Base-by-base conservation (phyloP, 768 basidiomycete genomes). In the Lentinula boryana region DNA sequence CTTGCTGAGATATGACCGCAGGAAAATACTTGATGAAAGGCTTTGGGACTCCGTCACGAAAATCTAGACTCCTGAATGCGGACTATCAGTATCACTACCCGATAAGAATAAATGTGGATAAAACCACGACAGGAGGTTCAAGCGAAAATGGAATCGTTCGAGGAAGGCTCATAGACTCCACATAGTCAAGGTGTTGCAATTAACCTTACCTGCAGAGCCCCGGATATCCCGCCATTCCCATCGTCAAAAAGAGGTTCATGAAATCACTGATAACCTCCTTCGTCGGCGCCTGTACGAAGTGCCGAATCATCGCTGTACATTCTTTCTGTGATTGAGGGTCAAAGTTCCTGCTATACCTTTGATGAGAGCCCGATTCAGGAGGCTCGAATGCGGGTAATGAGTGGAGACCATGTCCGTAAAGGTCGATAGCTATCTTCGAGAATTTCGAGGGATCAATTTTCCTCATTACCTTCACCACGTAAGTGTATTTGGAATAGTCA, bases 341-440 rank as follows among this genome's bases (percentile, higher is more conserved):
- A 21, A 48, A 48, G 36, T 21, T 31, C 35, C 16, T 38, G 3
- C 9, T 36, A 40, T 23, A 9, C 9, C 12, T 16, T 27, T 4
- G 21, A 2, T 23, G 46, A 23, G 32, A 51, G 0, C 31, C 50
- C 12, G 50, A 33, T 15, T 33, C 15, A 35, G 16, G 8, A n/a
- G 27, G 2, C 21, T 48, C 46, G 18, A 18, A 13, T 5, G 50
- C 5, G 12, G 50, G 50, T 12, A 35, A 12, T 18, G 50, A 40
- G 40, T 54, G 33, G 4, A 54, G 35, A 13, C 55, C 55, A n/a
- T 56, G 12, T 16, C 57, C 57, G 23, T 58, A 58, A 21, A 48
- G 44, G 57, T 58, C 57, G 18, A 58, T 58, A 32, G 57, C 57
- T 5, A 58, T 58, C 48, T 58, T 58, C 4, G 36, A 23, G n/a